Evolutionary conservation across 2,329 filamentous ascomycete species (phyloP), one percentile per base, ranked within the genome.

Genomic region (Ophiostoma sp.): DNA sequence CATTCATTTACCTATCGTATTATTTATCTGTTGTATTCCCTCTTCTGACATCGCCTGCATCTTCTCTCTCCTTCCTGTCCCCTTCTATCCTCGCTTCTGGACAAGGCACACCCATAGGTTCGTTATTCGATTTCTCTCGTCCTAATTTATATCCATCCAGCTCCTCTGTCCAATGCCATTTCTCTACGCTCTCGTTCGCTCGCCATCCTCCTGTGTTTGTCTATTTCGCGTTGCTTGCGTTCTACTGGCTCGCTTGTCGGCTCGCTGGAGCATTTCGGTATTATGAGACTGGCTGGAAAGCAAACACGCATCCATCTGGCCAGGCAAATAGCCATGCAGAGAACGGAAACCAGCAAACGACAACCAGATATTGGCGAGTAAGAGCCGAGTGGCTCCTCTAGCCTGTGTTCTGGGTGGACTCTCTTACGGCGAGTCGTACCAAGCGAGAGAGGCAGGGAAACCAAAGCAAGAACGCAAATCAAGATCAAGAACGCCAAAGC

Each of bases 211-310:
- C 18, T 27, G n/a, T 55, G 47, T 11, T 52, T 18, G 27, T 60
- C 55, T 12, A 11, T 55, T 11, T 60, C 9, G 36, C 38, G 16
- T 63, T 42, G 42, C 60, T 63, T 40, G 60, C 38, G 60, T 63
- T 42, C 60, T 63, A 63, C 60, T 63, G 60, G 60, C 40, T 42
- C 60, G 38, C 40, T 63, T 18, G 60, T 40, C 11, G 16, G 60
- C 3, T 63, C 9, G 60, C 40, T 63, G 11, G 38, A 8, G 40
- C 14, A 42, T 41, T 63, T 63, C 40, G 44, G 60, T 63, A 40
- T 42, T 63, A 63, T 63, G 60, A 63, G 60, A 63, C 60, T 63
- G 60, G 60, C 60, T 27, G 18, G 60, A 63, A 44, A 63, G 6
- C 38, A 27, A 63, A 38, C 60, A 63, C 7, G 40, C 40, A 40